A percentile compares a stretch with the other conserved stretches of the same genome.
Conservation (phyloP, 306 rosid genomes). For the Mucuna pruriens region DNA sequence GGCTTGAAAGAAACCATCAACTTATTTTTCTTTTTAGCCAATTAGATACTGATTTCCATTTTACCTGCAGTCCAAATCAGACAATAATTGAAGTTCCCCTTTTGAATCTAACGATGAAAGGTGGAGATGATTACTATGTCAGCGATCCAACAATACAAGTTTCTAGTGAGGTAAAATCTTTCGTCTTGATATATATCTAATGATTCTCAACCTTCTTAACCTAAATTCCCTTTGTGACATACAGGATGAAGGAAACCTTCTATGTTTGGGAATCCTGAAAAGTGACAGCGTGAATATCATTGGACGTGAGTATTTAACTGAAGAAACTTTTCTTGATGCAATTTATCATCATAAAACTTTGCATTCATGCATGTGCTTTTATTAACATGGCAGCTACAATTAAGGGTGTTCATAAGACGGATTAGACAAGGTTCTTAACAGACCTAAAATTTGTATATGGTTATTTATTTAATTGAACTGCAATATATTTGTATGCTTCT, state of each 20-base stretch:
- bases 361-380: constrained; percentile 30
- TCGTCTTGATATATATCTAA: constrained; percentile 1
- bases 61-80: constrained; percentile 56
- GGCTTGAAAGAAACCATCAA: constrained; percentile 18
- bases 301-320: constrained; percentile 79
- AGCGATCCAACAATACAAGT: constrained; percentile 25
- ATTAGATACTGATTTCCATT: constrained; percentile 39
- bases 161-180: constrained; percentile 33
- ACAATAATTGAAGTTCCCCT: constrained; percentile 39
- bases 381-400: too few relatives aligned
- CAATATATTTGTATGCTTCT: too few relatives aligned
- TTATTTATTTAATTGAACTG: too few relatives aligned
- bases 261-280: constrained; percentile 64
- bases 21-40: constrained; percentile 1
- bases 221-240: constrained; percentile 31
- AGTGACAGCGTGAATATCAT: constrained; percentile 65
- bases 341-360: constrained; percentile 23
- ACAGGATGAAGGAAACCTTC: constrained; percentile 43
- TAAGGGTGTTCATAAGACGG: too few relatives aligned
- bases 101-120: constrained; percentile 76
- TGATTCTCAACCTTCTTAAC: constrained; percentile 29
- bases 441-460: too few relatives aligned
- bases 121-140: constrained; percentile 63
- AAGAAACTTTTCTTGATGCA: neutral
- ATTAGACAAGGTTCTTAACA: too few relatives aligned